A percentile compares a stretch with the other conserved stretches of the same genome.
Evolutionary conservation across 352 stramenopile species (phyloP).

Genomic region (Phytophthora pseudosyringae): DNA sequence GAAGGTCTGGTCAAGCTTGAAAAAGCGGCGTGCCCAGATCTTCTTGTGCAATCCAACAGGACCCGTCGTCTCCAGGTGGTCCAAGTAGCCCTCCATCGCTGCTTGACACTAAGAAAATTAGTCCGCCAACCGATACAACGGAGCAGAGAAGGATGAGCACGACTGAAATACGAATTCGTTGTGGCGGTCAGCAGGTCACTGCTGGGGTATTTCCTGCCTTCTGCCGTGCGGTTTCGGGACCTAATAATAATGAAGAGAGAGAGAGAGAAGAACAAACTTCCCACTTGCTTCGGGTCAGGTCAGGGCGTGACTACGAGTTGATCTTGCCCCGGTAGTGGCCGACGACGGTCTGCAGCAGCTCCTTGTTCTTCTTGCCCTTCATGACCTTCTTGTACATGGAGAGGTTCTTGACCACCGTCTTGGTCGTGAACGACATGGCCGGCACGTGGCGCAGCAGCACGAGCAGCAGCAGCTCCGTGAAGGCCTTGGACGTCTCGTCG

Average conservation of each 20-base stretch:
- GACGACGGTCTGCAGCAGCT: constrained; percentile 46
- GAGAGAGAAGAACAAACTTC: neutral
- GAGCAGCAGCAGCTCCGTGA: constrained; percentile 60
- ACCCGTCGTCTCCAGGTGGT: constrained; percentile 49
- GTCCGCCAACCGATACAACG: neutral
- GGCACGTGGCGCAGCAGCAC: constrained; percentile 64
- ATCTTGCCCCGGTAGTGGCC: constrained; percentile 44
- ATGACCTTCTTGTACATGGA: constrained; percentile 36
- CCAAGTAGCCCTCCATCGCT: constrained; percentile 66
- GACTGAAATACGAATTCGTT: neutral
- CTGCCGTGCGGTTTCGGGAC: constrained; percentile 10
- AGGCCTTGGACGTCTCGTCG: constrained; percentile 54
- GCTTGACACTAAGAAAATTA: constrained; percentile 7
- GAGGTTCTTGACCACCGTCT: constrained; percentile 45
- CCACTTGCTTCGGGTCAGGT: neutral
- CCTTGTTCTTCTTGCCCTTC: constrained; percentile 55
- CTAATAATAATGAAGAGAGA: constrained; percentile 27
- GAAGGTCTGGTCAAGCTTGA: constrained; percentile 52
- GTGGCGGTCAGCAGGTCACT: neutral
- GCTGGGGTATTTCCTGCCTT: constrained; percentile 6
- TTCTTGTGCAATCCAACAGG: constrained; percentile 43
- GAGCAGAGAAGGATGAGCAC: neutral
- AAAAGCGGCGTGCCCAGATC: constrained; percentile 58
- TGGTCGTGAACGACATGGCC: constrained; percentile 49
- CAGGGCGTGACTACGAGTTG: constrained; percentile 13